These are phyloP conservation scores for Dalbergia cultrata DNA, from an alignment of 306 rosid species.

Conservation along the genomic window DNA sequence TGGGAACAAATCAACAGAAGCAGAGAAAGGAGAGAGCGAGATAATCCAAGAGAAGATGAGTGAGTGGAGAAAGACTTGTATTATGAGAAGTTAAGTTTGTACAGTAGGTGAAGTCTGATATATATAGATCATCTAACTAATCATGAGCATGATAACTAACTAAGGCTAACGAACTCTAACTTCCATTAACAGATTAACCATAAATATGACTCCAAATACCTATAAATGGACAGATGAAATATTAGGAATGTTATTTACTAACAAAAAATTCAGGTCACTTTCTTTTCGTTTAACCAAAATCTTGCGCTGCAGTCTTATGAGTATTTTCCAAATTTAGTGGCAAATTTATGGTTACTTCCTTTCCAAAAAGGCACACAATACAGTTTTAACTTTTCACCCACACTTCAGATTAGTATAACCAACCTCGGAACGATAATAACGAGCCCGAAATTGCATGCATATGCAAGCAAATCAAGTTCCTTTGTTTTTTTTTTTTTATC, in stretches of 20 bases:
- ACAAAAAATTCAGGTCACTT: conserved; percentile 5
- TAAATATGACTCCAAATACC: neutral
- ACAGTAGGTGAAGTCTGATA: too few species aligned
- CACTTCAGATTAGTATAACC: conserved; percentile 21
- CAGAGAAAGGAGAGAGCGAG: too few species aligned
- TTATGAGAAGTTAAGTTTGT: too few species aligned
- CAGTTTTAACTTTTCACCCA: conserved; percentile 24
- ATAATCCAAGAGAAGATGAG: too few species aligned
- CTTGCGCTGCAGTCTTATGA: conserved; percentile 24
- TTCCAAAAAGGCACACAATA: conserved; percentile 24
- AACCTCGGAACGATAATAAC: conserved; percentile 26
- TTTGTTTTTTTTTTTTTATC: neutral
- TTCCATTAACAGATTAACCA: too few species aligned
- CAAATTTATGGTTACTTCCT: conserved; percentile 17
- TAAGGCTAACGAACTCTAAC: too few species aligned
- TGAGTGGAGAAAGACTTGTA: too few species aligned
- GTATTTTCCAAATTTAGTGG: conserved; percentile 19
- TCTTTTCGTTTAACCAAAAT: conserved; percentile 15
- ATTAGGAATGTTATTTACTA: conserved; percentile 15
- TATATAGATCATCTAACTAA: too few species aligned
- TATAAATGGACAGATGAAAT: conserved; percentile 26
- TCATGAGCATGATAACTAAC: too few species aligned
- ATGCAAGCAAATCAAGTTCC: conserved; percentile 27
- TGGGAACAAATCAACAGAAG: too few species aligned
- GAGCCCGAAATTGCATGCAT: conserved; percentile 9